Conservation (phyloP, 2,329 filamentous ascomycete species). For the Amauroascus niger region DNA sequence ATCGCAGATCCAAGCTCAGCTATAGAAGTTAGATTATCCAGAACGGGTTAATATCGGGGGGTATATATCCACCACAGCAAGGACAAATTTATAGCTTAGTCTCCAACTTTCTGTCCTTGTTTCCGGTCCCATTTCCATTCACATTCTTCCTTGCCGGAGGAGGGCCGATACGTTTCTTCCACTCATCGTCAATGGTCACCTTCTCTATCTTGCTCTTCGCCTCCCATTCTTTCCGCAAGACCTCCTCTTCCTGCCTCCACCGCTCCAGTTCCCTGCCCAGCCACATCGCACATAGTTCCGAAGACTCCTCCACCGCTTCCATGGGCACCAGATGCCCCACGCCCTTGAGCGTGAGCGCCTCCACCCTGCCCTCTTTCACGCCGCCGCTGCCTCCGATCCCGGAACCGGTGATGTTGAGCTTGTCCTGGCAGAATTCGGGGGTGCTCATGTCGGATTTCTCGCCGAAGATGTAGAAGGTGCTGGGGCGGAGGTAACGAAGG, state of each 20-base stretch:
- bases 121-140: background rate
- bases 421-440: slow-evolving; percentile 33
- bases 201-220: slow-evolving; percentile 45
- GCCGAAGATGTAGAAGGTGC: slow-evolving; percentile 39
- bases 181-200: slow-evolving; percentile 47
- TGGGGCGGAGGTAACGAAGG: slow-evolving; percentile 38
- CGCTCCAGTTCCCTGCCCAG: slow-evolving; percentile 47
- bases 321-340: slow-evolving; percentile 75
- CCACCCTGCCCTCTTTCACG: slow-evolving; percentile 61
- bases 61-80: background rate
- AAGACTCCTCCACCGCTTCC: slow-evolving; percentile 61
- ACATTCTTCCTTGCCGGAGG: slow-evolving; percentile 1
- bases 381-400: slow-evolving; percentile 36
- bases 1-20: background rate
- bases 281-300: slow-evolving; percentile 50
- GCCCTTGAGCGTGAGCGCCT: slow-evolving; percentile 52
- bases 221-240: slow-evolving; percentile 48
- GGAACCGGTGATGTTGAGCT: slow-evolving; percentile 33
- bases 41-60: no score
- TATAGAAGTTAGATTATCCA: no score
- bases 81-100: background rate
- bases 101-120: background rate
- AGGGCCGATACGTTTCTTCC: slow-evolving; percentile 27
- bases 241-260: slow-evolving; percentile 50
- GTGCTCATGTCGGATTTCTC: slow-evolving; percentile 35